Conservation (phyloP, 208 protist species). For the Crithidia fasciculata region DNA sequence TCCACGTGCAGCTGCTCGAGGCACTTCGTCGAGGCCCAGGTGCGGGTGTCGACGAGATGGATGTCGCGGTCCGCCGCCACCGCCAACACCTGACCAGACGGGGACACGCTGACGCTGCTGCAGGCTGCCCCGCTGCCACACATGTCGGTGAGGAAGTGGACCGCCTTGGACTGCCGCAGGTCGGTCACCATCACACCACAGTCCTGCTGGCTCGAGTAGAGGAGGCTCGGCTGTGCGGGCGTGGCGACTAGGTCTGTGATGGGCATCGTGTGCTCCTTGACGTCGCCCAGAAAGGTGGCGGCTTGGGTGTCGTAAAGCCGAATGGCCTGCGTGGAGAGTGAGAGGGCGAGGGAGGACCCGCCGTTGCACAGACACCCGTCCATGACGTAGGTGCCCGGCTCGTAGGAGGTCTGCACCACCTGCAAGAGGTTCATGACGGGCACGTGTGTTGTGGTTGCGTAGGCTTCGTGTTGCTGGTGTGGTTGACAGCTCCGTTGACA, state of each 20-base stretch:
- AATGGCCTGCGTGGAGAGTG: slow-evolving; percentile 61
- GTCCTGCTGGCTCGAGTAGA: slow-evolving; percentile 81
- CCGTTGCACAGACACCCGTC: slow-evolving; percentile 74
- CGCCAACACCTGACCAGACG: slow-evolving; percentile 45
- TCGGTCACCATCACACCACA: slow-evolving; percentile 84
- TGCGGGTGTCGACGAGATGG: slow-evolving; percentile 73
- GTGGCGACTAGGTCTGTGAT: slow-evolving; percentile 67
- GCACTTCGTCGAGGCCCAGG: slow-evolving; percentile 45
- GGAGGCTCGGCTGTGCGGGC: slow-evolving; percentile 44
- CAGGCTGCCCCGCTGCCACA: slow-evolving; percentile 42
- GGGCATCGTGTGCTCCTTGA: slow-evolving; percentile 66
- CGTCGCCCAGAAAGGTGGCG: slow-evolving; percentile 46
- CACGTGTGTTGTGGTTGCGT: background rate
- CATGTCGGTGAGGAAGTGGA: slow-evolving; percentile 74
- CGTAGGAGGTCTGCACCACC: slow-evolving; percentile 60
- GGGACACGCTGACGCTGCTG: slow-evolving; percentile 64
- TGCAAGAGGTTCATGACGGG: slow-evolving; percentile 48
- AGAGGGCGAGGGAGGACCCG: slow-evolving; percentile 53
- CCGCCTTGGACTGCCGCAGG: slow-evolving; percentile 47
- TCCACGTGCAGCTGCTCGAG: slow-evolving; percentile 79
- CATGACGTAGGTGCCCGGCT: slow-evolving; percentile 63
- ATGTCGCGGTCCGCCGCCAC: slow-evolving; percentile 62
- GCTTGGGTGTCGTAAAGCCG: slow-evolving; percentile 69
- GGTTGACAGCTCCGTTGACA: too few relatives aligned
- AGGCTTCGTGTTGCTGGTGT: background rate